Base-by-base conservation (phyloP, 768 basidiomycete species). In the Chalciporus pseudorubinellus region DNA sequence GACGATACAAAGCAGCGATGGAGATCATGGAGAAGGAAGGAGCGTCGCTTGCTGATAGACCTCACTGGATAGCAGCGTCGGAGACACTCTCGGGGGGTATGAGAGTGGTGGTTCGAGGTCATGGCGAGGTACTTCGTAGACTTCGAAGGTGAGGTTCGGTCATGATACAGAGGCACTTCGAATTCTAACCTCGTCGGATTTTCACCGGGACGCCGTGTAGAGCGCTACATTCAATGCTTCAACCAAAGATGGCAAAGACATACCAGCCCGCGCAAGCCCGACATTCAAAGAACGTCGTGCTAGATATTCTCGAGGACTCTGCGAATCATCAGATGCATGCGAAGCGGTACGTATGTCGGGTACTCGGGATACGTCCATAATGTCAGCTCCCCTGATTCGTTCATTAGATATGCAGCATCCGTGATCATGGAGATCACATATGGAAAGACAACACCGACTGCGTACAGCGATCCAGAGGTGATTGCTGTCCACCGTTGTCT, bases 21-120 rank as follows among this genome's bases (percentile, higher is more conserved):
- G 74, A 75, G 11, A 70, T 76, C 39, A 65, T 75, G 67, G 68
- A 71, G 48, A 76, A 73, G 48, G 66, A 73, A 33, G 72, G 73
- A 0, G 64, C 61, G 0, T 57, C 62, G 14, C 49, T 71, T 3
- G 62, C 59, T 0, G 74, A 74, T 48, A 55, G 74, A 4, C 74
- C 74, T 6, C 66, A 68, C n/a, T 56, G 47, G 3, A 60, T 76
- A 20, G 66, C 74, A 7, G 72, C 63, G 3, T 65, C 54, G 10
- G 73, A 75, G 28, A 59, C 64, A 1, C 53, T 74, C 6, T 71
- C 68, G 0, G 68, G 67, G 1, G 67, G 67, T 2, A 63, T 72
- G 70, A 60, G 70, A 4, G 50, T 70, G 0, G 24, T 76, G 6
- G 36, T 62, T 6, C 44, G 45, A n/a, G 52, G 64, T 5, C 53